These are phyloP conservation scores for Sclerotinia subarctica DNA, from an alignment of 2,329 filamentous ascomycete species.

Conservation along the genomic window DNA sequence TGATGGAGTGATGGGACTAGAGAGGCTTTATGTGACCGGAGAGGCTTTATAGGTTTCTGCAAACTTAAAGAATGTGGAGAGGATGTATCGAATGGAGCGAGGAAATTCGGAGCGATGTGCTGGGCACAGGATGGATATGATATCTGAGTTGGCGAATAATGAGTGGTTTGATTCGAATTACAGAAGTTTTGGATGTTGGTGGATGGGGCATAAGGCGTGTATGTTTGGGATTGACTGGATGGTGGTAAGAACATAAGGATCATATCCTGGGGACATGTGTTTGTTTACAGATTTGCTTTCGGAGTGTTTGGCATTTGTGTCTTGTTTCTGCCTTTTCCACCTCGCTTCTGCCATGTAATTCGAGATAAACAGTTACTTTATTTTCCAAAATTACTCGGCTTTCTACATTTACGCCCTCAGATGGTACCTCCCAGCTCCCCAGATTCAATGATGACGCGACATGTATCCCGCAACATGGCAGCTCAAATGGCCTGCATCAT, in stretches of 20 bases:
- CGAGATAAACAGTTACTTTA: not conserved
- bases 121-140: conserved; percentile 3
- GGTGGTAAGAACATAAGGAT: not conserved
- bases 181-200: not conserved
- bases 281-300: not conserved
- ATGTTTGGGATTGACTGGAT: not conserved
- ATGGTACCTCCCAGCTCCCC: not conserved
- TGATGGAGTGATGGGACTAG: no score
- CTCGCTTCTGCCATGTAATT: not conserved
- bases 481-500: not conserved
- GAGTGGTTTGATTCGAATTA: not conserved
- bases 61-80: not conserved
- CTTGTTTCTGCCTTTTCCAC: not conserved
- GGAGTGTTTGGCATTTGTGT: not conserved
- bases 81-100: not conserved
- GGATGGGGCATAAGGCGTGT: not conserved
- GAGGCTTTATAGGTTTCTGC: not conserved
- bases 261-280: not conserved
- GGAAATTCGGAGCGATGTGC: not conserved
- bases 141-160: conserved; percentile 2
- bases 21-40: not conserved
- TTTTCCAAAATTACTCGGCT: not conserved
- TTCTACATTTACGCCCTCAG: not conserved
- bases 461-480: not conserved
- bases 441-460: not conserved